Evolutionary conservation across 2,329 filamentous ascomycete genomes (phyloP), one percentile per base, ranked within the genome.

Genomic region (Monosporascus sp.): DNA sequence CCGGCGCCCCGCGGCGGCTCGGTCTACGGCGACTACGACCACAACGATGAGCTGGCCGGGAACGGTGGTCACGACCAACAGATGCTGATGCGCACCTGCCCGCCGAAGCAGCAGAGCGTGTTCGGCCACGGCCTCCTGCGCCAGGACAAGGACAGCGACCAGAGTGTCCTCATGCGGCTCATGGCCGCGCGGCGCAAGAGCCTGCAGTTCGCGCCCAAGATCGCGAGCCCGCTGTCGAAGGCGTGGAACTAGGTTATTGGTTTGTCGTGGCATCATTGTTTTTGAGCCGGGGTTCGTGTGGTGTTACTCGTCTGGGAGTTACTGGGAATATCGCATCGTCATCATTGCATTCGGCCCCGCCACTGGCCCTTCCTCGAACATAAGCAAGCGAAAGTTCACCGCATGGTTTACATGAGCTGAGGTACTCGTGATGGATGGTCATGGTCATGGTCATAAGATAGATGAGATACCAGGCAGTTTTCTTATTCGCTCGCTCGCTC

Each of bases 161-260:
- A 81, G 61, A 74, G 73, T 20, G 74, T 88, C 51, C 72, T 83
- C 56, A 77, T 82, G 69, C 77, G 84, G 47, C 72, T 92, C 55
- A 83, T 89, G 77, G 83, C 85, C 11, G 88, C 87, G 1, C 77
- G 88, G 55, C 78, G 89, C 55, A 90, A 89, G 80, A 93, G 86
- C 64, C 67, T 90, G 68, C 86, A 89, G 64, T 90, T 85, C 73
- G 86, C 86, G 34, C 89, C 88, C 31, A 87, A 88, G 70, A 73
- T 90, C 53, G 85, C 81, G 18, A 92, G 88, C 68, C 89, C 88
- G 2, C 71, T 92, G 60, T 79, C 82, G 25, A 82, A 76, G 62
- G 72, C 77, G 25, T 84, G 80, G 81, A 70, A 69, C 22, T 67
- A 62, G 52, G 11, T 34, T 34, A 34, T 34, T 34, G 11, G 31